phyloP scores from a whole-genome alignment of 176 grass and related monocot species.

The Olyra latifolia region DNA sequence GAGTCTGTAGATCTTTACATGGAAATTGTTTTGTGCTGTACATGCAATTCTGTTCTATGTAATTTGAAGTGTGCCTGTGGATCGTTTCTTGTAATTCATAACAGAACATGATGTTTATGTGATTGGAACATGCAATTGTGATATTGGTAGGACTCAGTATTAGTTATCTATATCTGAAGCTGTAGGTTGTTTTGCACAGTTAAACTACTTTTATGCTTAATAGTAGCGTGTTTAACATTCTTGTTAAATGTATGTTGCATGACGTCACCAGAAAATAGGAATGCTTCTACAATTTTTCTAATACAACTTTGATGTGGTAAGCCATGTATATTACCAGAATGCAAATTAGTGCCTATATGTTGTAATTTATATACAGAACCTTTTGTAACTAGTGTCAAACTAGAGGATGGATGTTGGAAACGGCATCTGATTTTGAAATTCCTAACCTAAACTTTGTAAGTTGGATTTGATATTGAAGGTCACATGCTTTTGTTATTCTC shows the following conservation, averaged over 20 bases:
- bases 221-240: conserved; percentile 20
- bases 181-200: not conserved
- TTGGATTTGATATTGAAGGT: not conserved
- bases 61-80: not conserved
- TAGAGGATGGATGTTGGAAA: not conserved
- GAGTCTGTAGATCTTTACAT: not conserved
- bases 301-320: not conserved
- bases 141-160: not conserved
- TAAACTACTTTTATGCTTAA: not conserved
- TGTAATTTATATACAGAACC: not conserved
- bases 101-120: not conserved
- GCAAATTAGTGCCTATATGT: not conserved
- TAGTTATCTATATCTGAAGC: not conserved
- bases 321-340: not conserved
- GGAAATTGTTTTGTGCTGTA: not conserved
- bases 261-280: not conserved
- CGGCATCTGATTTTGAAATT: not conserved
- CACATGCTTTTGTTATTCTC: not conserved
- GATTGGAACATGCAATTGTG: not conserved
- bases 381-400: not conserved
- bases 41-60: not conserved
- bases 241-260: conserved; percentile 13
- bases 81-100: conserved; percentile 17
- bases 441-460: not conserved
- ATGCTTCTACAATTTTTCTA: conserved; percentile 7